A percentile compares a stretch with the other conserved stretches of the same genome.
phyloP scores from a whole-genome alignment of 2,329 filamentous ascomycete species.

The Aschersonia sp. region DNA sequence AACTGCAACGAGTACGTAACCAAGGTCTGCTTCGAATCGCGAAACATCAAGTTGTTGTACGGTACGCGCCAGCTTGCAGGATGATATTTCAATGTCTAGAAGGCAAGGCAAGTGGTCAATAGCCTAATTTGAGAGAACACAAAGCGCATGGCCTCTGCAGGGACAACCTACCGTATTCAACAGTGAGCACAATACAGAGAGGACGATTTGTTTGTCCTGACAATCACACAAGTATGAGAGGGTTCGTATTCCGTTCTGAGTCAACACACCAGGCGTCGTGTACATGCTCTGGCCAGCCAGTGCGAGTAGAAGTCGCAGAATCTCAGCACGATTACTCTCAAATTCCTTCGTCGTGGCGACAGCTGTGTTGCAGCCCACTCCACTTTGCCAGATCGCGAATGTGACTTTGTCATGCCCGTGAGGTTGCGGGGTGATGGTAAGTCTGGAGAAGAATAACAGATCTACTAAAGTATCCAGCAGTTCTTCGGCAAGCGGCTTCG shows the following conservation, averaged over 20 bases:
- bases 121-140: too few species aligned
- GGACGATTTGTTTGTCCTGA: slow-evolving; percentile 78
- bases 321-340: slow-evolving; percentile 85
- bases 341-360: slow-evolving; percentile 81
- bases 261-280: slow-evolving; percentile 63
- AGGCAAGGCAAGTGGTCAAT: background rate
- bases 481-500: slow-evolving; percentile 81
- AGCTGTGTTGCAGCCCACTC: slow-evolving; percentile 85
- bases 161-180: slow-evolving; percentile 64
- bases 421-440: slow-evolving; percentile 65
- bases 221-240: slow-evolving; percentile 83
- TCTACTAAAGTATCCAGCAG: slow-evolving; percentile 82
- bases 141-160: too few species aligned
- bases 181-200: slow-evolving; percentile 82
- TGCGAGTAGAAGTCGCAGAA: slow-evolving; percentile 72
- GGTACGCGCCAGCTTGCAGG: slow-evolving; percentile 87
- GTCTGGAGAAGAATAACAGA: slow-evolving; percentile 79
- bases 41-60: slow-evolving; percentile 84
- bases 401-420: slow-evolving; percentile 67
- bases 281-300: slow-evolving; percentile 90
- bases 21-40: slow-evolving; percentile 77
- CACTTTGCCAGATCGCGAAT: slow-evolving; percentile 95
- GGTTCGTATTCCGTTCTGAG: slow-evolving; percentile 67
- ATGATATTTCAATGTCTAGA: slow-evolving; percentile 84
- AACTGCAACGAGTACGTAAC: slow-evolving; percentile 88